phyloP scores from a whole-genome alignment of 129 eudicot species.

The Logfia minima region DNA sequence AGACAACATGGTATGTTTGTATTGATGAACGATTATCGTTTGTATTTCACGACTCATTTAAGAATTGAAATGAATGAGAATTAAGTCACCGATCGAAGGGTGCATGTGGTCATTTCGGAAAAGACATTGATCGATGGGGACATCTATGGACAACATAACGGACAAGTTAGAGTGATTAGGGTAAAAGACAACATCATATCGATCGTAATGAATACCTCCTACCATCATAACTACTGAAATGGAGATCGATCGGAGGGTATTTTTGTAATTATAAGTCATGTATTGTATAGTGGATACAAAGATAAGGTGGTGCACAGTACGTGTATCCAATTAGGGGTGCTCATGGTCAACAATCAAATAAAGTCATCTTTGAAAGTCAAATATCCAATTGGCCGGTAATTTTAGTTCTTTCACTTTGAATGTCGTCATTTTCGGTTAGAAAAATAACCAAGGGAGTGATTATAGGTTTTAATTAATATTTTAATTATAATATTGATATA shows the following conservation, averaged over 20 bases:
- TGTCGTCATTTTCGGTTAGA: no score
- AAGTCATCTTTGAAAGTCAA: no score
- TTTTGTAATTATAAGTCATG: not conserved
- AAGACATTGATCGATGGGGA: slow-evolving; percentile 38
- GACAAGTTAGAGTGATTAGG: slow-evolving; percentile 17
- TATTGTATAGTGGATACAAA: not conserved
- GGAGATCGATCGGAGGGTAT: not conserved
- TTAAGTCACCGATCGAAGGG: slow-evolving; percentile 12
- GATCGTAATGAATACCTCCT: slow-evolving; percentile 21
- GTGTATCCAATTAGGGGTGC: slow-evolving; percentile 16
- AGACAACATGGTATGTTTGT: slow-evolving; percentile 29
- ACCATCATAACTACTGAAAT: not conserved
- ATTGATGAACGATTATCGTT: not conserved
- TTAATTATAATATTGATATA: no score
- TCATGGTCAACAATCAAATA: not conserved
- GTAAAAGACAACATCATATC: slow-evolving; percentile 30
- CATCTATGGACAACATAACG: slow-evolving; percentile 34
- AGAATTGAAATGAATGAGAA: slow-evolving; percentile 18
- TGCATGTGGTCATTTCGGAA: slow-evolving; percentile 34
- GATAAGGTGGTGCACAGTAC: slow-evolving; percentile 19
- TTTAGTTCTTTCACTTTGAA: no score
- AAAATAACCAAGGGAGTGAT: no score
- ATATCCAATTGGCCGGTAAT: no score
- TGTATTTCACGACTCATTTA: slow-evolving; percentile 3
- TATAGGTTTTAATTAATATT: no score